Evolutionary conservation across 2,329 filamentous ascomycete species (phyloP), one percentile per base, ranked within the genome.

Genomic region (Monilinia fructigena): DNA sequence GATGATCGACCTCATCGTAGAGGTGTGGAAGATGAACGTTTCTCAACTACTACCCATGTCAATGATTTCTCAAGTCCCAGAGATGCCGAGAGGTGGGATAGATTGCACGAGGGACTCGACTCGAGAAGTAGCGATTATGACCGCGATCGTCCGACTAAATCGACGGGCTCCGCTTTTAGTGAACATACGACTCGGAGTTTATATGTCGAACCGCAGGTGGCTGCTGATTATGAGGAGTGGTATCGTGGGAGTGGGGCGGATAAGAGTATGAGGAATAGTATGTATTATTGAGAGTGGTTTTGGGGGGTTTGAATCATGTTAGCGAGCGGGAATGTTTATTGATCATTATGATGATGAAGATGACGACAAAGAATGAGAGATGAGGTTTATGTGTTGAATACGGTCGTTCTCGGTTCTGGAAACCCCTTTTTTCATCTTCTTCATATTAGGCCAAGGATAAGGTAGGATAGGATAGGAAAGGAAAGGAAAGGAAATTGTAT

Each of bases 71-170:
- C 69, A 28, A 72, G 70, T 68, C 74, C 74, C 3, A 68, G 73
- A 52, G 73, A 75, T 65, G 73, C 74, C 20, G 74, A 75, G 65
- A 70, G 69, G 56, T 75, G 71, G 70, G 74, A 75, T 67, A 67
- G 73, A 10, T 68, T 72, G 14, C 69, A 72, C 40, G 73, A 66
- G 16, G 40, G 62, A 45, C 20, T 55, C 38, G 52, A 64, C 6
- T 55, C 52, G 40, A 56, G 56, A 38, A 54, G 64, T 20, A 66
- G 48, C 28, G 64, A 63, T 48, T 66, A 62, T 63, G 64, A 66
- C 14, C 50, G 61, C 26, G 53, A 64, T 56, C 50, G 61, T 23
- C 50, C 50, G 3, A 55, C 38, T 14, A 55, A 64, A 40, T 58
- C 62, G 18, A 60, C 58, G 2, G 45, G 58, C 14, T 60, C 58